Conservation (phyloP, 1,284 basidiomycete genomes). For the Fomes fomentarius region DNA sequence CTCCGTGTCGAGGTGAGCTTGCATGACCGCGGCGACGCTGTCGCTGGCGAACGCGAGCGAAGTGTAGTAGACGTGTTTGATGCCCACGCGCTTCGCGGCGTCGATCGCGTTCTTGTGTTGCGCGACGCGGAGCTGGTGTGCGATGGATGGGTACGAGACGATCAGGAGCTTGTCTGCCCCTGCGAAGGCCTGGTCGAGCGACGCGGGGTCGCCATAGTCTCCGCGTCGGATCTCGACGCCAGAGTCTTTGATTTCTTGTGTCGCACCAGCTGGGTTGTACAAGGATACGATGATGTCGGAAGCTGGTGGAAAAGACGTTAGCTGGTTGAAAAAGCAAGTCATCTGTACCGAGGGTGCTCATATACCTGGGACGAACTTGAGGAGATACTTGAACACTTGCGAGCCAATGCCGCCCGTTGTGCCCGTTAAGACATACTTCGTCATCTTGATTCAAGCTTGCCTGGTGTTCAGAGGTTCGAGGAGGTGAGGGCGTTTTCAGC, state of each 20-base stretch:
- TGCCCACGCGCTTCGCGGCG: slow-evolving; percentile 36
- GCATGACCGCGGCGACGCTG: slow-evolving; percentile 39
- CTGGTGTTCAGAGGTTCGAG: too few relatives aligned
- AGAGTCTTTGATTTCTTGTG: slow-evolving; percentile 20
- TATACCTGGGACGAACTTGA: slow-evolving; percentile 34
- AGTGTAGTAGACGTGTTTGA: slow-evolving; percentile 43
- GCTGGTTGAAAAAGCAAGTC: neutral
- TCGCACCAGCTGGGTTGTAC: slow-evolving; percentile 37
- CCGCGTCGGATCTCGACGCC: slow-evolving; percentile 37
- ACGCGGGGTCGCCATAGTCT: slow-evolving; percentile 35
- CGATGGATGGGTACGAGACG: slow-evolving; percentile 42
- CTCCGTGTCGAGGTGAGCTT: slow-evolving; percentile 42
- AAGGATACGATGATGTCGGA: slow-evolving; percentile 37
- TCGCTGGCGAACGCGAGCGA: slow-evolving; percentile 39
- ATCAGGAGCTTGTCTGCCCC: slow-evolving; percentile 40
- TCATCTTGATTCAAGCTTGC: too few relatives aligned
- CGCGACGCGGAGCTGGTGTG: slow-evolving; percentile 35
- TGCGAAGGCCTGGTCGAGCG: slow-evolving; percentile 37
- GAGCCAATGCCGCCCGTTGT: slow-evolving; percentile 42
- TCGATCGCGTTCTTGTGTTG: slow-evolving; percentile 42
- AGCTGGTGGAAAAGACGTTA: slow-evolving; percentile 13
- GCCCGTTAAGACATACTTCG: slow-evolving; percentile 39
- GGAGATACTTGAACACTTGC: slow-evolving; percentile 38
- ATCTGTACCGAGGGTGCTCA: neutral
- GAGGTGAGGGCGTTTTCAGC: too few relatives aligned